These are phyloP conservation scores for Crotalaria pallida DNA, from an alignment of 306 rosid species.

Conservation along the genomic window DNA sequence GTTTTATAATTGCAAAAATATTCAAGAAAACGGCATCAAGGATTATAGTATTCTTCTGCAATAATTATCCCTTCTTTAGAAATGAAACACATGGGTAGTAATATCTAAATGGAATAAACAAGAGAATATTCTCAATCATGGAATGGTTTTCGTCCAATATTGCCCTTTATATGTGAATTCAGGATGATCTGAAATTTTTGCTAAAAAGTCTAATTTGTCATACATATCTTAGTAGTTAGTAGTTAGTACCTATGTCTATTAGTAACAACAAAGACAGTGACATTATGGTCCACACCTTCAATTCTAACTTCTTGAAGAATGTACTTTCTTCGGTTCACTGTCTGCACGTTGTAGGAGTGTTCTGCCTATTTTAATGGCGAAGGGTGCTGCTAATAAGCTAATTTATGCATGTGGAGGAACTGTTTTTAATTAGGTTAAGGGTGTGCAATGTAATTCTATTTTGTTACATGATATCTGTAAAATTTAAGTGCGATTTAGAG, in stretches of 20 bases:
- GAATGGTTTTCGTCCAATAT: not conserved
- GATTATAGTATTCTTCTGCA: not conserved
- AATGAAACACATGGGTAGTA: not conserved
- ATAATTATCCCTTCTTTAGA: not conserved
- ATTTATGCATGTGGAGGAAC: not conserved
- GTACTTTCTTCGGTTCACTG: not conserved
- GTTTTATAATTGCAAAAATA: slow-evolving; percentile 6
- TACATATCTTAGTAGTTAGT: not conserved
- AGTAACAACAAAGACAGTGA: not conserved
- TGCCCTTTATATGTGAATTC: not conserved
- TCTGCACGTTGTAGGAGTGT: not conserved
- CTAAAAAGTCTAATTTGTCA: not conserved
- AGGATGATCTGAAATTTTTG: not conserved
- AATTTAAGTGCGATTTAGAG: not conserved
- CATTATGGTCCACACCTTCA: not conserved
- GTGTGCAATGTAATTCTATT: not conserved
- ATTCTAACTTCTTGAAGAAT: not conserved
- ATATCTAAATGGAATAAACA: not conserved
- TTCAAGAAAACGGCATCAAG: not conserved
- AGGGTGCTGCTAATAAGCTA: no score
- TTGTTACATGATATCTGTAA: not conserved
- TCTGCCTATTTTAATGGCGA: not conserved
- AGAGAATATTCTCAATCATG: not conserved
- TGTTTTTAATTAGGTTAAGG: not conserved
- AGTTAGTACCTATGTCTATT: no score